These are phyloP conservation scores for Geotrichum klebahnii DNA, from an alignment of 1,139 yeast genomes.

Conservation along the genomic window DNA sequence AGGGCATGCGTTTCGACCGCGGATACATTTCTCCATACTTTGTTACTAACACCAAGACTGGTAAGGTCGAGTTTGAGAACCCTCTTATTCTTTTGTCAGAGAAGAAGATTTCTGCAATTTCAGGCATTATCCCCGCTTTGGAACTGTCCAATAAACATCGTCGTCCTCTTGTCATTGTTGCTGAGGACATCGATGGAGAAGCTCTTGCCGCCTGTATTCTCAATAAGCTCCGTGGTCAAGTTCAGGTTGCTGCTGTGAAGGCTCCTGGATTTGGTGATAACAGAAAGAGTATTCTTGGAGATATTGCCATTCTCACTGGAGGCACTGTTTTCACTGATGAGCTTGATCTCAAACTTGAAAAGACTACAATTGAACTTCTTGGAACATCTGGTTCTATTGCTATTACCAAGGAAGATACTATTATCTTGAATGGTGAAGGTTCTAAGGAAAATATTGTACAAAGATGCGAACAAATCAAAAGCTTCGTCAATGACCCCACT, in stretches of 20 bases:
- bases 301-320: conserved; percentile 92
- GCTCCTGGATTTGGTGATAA: conserved; percentile 99
- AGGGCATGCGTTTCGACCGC: conserved; percentile 99
- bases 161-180: conserved; percentile 91
- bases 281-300: conserved; percentile 97
- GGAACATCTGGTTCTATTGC: conserved; percentile 93
- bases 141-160: conserved; percentile 92
- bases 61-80: conserved; percentile 95
- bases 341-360: conserved; percentile 94
- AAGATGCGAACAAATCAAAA: conserved; percentile 95
- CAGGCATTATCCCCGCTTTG: conserved; percentile 88
- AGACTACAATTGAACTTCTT: conserved; percentile 83
- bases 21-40: conserved; percentile 98
- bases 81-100: conserved; percentile 87
- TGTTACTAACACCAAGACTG: conserved; percentile 93
- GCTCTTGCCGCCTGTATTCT: conserved; percentile 98
- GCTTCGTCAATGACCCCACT: conserved; percentile 61
- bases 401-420: conserved; percentile 96
- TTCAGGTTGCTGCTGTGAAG: conserved; percentile 96
- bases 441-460: conserved; percentile 77
- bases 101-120: conserved; percentile 90
- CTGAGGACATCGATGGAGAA: conserved; percentile 98
- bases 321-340: conserved; percentile 99
- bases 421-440: conserved; percentile 92
- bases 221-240: conserved; percentile 98